Evolutionary conservation across 176 grass and related monocot species (phyloP).

Genomic region (Oryza punctata): DNA sequence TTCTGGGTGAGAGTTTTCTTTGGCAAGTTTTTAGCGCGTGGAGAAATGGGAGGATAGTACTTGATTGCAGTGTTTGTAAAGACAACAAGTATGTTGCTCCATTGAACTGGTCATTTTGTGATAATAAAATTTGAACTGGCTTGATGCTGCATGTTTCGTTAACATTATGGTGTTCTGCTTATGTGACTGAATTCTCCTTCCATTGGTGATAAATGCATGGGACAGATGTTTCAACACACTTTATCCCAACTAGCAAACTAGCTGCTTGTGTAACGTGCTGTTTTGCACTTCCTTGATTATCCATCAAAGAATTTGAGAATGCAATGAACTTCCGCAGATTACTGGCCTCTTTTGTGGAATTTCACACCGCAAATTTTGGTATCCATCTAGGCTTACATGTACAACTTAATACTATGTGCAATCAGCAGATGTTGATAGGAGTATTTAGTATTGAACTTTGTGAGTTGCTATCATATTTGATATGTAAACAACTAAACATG

Average conservation of each 20-base stretch:
- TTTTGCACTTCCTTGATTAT: conserved; percentile 23
- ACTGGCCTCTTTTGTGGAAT: not conserved
- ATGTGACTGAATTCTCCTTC: too few species aligned
- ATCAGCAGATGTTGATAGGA: not conserved
- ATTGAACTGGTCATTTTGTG: too few species aligned
- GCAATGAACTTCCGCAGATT: not conserved
- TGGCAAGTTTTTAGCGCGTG: too few species aligned
- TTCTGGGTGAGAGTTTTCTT: too few species aligned
- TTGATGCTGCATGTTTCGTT: too few species aligned
- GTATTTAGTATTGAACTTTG: conserved; percentile 10
- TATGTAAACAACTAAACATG: not conserved
- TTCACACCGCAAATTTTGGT: conserved; percentile 2
- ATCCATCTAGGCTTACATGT: not conserved
- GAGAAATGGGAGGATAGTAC: too few species aligned
- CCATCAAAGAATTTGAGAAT: not conserved
- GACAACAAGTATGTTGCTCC: too few species aligned
- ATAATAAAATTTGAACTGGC: too few species aligned
- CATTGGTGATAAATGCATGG: conserved; percentile 1
- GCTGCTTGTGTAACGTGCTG: conserved; percentile 5
- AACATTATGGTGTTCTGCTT: too few species aligned
- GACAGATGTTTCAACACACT: conserved; percentile 5
- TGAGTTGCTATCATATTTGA: not conserved
- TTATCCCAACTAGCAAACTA: not conserved
- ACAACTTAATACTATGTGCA: not conserved
- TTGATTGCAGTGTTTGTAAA: too few species aligned